Percentiles rank a stretch among this genome's conserved stretches.
phyloP scores from a whole-genome alignment of 208 protist species.

The Wallacemonas rigidus region DNA sequence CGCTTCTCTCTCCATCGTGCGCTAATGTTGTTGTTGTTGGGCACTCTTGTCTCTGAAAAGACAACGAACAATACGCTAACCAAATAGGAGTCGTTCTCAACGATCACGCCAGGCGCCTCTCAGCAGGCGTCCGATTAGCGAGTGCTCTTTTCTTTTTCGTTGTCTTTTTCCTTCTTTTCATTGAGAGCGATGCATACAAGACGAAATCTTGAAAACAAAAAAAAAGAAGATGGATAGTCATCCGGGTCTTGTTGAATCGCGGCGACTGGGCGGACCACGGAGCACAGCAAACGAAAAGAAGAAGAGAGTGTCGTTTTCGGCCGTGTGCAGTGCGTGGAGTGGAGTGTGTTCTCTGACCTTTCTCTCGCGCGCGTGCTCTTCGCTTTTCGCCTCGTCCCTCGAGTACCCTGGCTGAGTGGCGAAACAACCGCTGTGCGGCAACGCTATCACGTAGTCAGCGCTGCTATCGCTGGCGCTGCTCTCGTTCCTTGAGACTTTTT shows the following conservation, averaged over 20 bases:
- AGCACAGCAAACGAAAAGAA: too few relatives aligned
- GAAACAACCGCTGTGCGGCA: too few relatives aligned
- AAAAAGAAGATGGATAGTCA: constrained; percentile 19
- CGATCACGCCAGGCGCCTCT: background rate
- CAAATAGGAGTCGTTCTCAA: background rate
- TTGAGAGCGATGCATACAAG: constrained; percentile 2
- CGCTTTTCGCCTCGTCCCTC: too few relatives aligned
- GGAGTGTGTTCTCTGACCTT: too few relatives aligned
- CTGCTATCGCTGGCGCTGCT: too few relatives aligned
- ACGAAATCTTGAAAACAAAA: constrained; percentile 15
- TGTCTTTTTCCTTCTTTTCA: background rate
- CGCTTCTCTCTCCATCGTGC: constrained; percentile 4
- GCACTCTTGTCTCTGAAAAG: constrained; percentile 21
- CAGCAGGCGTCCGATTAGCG: background rate
- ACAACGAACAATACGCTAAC: constrained; percentile 15
- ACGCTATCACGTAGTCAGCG: too few relatives aligned
- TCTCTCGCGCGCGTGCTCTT: too few relatives aligned
- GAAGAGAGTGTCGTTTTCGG: too few relatives aligned
- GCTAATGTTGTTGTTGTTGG: background rate
- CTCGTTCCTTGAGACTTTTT: constrained; percentile 17
- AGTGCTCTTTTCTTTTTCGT: constrained; percentile 29
- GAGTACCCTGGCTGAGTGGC: too few relatives aligned
- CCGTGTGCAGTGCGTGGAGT: too few relatives aligned
- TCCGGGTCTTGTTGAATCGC: too few relatives aligned
- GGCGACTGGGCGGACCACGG: too few relatives aligned